These are phyloP conservation scores for Terana coerulea DNA, from an alignment of 768 basidiomycete genomes.

Conservation along the genomic window DNA sequence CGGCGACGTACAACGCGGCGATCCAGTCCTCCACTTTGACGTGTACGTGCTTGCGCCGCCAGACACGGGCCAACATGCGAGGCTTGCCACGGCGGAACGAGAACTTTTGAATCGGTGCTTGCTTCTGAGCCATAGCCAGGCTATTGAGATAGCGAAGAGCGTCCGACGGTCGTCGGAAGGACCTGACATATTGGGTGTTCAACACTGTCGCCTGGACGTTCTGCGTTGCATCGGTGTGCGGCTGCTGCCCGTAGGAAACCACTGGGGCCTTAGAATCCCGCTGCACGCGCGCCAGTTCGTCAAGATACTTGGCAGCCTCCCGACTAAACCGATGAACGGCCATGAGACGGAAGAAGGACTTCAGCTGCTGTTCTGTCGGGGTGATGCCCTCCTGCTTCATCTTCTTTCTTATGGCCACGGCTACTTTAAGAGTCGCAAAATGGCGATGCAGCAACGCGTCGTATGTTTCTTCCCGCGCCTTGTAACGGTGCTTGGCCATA, in stretches of 20 bases:
- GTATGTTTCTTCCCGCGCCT: neutral
- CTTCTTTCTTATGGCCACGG: neutral
- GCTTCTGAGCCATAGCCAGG: neutral
- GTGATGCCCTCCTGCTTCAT: neutral
- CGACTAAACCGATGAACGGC: neutral
- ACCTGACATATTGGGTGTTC: neutral
- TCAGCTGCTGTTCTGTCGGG: slow-evolving; percentile 5
- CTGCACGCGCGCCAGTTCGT: neutral
- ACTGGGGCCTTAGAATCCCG: neutral
- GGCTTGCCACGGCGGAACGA: neutral
- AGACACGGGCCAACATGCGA: neutral
- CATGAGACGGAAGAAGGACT: slow-evolving; percentile 3
- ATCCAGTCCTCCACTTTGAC: slow-evolving; percentile 4
- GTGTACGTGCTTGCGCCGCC: neutral
- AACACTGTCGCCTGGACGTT: neutral
- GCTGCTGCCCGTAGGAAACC: neutral
- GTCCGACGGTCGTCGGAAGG: neutral
- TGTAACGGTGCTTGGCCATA: slow-evolving; percentile 10
- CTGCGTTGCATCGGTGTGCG: neutral
- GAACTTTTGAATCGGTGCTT: neutral
- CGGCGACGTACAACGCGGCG: slow-evolving; percentile 3
- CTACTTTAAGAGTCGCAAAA: slow-evolving; percentile 3
- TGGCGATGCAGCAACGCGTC: slow-evolving; percentile 1
- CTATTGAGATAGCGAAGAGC: neutral
- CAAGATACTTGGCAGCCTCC: neutral